A percentile compares a stretch with the other conserved stretches of the same genome.
These are phyloP conservation scores for Aspergillus egyptiacus DNA, from an alignment of 495 filamentous ascomycete genomes.

Conservation along the genomic window DNA sequence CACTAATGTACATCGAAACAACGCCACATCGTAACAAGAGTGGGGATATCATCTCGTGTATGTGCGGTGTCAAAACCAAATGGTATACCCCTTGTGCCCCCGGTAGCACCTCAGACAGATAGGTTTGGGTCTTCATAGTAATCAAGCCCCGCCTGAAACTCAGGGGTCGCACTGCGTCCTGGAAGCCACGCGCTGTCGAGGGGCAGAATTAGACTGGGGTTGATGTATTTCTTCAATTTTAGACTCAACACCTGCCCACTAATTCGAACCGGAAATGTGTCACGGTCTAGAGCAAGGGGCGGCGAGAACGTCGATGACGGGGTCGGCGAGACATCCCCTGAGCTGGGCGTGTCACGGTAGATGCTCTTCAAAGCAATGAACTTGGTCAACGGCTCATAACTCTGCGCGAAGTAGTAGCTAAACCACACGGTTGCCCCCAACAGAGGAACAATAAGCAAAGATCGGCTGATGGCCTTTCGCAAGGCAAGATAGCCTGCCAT, in stretches of 20 bases:
- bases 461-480: constrained; percentile 60
- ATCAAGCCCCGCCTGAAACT: constrained; percentile 12
- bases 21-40: not conserved
- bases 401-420: constrained; percentile 63
- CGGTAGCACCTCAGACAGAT: constrained; percentile 3
- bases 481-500: constrained; percentile 84
- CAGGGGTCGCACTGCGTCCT: constrained; percentile 18
- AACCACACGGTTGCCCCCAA: constrained; percentile 78
- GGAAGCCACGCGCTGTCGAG: constrained; percentile 44
- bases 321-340: constrained; percentile 34
- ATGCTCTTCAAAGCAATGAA: constrained; percentile 91
- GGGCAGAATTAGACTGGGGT: constrained; percentile 42
- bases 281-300: constrained; percentile 40
- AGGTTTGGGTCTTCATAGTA: constrained; percentile 20
- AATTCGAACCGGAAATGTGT: constrained; percentile 36
- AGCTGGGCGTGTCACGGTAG: constrained; percentile 43
- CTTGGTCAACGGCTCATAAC: constrained; percentile 78
- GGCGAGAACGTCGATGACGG: constrained; percentile 37
- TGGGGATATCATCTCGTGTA: too few relatives aligned
- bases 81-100: not conserved
- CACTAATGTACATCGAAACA: not conserved
- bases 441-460: constrained; percentile 69
- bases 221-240: constrained; percentile 42
- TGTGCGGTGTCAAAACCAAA: too few relatives aligned
- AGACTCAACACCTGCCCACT: constrained; percentile 36